Percentiles rank a stretch among this genome's conserved stretches.
Conservation (phyloP, 768 basidiomycete genomes). For the Gymnopilus dilepis region DNA sequence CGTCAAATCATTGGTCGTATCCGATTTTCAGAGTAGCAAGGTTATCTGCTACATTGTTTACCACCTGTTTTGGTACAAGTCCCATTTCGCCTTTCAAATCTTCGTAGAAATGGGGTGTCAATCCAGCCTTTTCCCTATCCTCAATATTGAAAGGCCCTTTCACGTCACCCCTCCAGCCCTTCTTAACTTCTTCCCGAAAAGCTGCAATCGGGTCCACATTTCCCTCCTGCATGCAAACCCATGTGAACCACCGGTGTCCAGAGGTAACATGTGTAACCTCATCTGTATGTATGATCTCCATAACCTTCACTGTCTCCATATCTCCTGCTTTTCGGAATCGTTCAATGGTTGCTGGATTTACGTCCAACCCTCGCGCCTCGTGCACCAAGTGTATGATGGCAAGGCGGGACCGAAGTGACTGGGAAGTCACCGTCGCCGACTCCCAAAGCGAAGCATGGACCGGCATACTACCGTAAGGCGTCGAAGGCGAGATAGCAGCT, state of each 20-base stretch:
- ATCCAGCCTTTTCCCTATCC: conserved; percentile 74
- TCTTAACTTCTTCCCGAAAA: conserved; percentile 73
- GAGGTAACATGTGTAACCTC: conserved; percentile 85
- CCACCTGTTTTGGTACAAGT: background rate
- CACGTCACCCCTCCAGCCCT: conserved; percentile 73
- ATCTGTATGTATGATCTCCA: conserved; percentile 81
- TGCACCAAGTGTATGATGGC: conserved; percentile 88
- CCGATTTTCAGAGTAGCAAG: background rate
- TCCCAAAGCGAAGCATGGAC: conserved; percentile 86
- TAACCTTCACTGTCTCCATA: conserved; percentile 62
- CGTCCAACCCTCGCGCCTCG: conserved; percentile 83
- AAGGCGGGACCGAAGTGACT: conserved; percentile 71
- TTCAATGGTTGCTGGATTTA: conserved; percentile 81
- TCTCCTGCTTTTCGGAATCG: conserved; percentile 73
- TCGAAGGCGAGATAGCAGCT: conserved; percentile 61
- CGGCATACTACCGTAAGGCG: conserved; percentile 74
- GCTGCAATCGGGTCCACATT: conserved; percentile 60
- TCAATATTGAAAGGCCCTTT: conserved; percentile 85
- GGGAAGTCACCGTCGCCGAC: conserved; percentile 68
- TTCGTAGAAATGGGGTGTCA: conserved; percentile 76
- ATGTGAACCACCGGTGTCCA: conserved; percentile 85
- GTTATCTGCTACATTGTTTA: background rate
- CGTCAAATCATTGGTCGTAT: background rate
- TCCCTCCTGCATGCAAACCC: conserved; percentile 62
- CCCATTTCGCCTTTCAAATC: conserved; percentile 68